Evolutionary conservation across 306 rosid species (phyloP).

Genomic region (Fragaria vesca): DNA sequence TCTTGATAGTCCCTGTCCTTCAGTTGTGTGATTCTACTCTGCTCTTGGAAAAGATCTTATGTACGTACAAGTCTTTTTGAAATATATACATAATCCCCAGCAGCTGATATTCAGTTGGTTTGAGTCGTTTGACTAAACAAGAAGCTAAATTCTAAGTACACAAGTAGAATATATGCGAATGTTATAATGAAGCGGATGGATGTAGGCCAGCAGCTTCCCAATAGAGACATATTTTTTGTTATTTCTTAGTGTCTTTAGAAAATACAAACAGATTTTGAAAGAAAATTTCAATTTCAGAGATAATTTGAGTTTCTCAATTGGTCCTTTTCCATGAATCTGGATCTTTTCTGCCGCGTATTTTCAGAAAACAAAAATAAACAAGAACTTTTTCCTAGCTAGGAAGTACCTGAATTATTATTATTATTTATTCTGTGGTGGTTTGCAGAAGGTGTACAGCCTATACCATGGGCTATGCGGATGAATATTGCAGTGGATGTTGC

Average conservation of each 20-base stretch:
- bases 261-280: background rate
- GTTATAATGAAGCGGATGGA: background rate
- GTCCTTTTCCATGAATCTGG: background rate
- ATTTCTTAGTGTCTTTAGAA: background rate
- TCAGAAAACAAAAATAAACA: too few species aligned
- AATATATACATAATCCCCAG: background rate
- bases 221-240: background rate
- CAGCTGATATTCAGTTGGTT: background rate
- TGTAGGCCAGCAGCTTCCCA: background rate
- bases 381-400: background rate
- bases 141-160: background rate
- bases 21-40: background rate
- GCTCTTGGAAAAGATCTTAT: background rate
- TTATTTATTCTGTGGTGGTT: slow-evolving; percentile 12
- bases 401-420: background rate
- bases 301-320: background rate
- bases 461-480: slow-evolving; percentile 70
- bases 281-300: background rate
- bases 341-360: background rate
- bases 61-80: too few species aligned
- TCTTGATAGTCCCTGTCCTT: background rate
- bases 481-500: slow-evolving; percentile 73
- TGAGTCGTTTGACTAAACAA: background rate
- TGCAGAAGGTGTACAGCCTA: slow-evolving; percentile 83
- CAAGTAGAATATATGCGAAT: background rate